A percentile compares a stretch with the other conserved stretches of the same genome.
These are phyloP conservation scores for Lachnellula subtilissima DNA, from an alignment of 2,329 filamentous ascomycete species.

Conservation along the genomic window DNA sequence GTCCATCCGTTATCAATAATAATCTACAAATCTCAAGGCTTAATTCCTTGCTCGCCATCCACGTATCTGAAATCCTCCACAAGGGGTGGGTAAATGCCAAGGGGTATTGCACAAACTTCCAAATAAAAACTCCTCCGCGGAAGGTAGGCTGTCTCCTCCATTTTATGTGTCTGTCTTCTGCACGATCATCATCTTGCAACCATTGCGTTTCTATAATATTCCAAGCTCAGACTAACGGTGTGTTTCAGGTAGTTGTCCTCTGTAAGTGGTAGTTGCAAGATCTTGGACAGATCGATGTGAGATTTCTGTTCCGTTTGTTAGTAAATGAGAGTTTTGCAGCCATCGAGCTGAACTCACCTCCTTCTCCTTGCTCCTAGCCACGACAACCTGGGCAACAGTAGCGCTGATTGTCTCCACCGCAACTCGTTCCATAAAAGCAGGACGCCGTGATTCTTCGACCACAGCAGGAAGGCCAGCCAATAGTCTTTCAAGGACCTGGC, in stretches of 20 bases:
- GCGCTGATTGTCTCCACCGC: slow-evolving; percentile 79
- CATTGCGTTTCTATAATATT: slow-evolving; percentile 50
- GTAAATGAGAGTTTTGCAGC: neutral
- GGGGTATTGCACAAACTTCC: slow-evolving; percentile 16
- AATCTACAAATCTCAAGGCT: slow-evolving; percentile 18
- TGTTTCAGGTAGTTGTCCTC: slow-evolving; percentile 69
- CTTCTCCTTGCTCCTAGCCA: slow-evolving; percentile 50
- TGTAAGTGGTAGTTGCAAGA: slow-evolving; percentile 61
- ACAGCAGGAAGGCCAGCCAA: slow-evolving; percentile 52
- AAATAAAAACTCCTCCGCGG: neutral
- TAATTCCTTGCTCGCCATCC: slow-evolving; percentile 24
- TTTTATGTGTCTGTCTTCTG: neutral
- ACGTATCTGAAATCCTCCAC: slow-evolving; percentile 4
- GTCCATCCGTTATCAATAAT: slow-evolving; percentile 6
- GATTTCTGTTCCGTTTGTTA: slow-evolving; percentile 35
- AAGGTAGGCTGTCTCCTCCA: neutral
- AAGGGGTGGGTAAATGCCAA: neutral
- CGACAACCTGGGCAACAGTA: slow-evolving; percentile 62
- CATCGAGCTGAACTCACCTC: slow-evolving; percentile 43
- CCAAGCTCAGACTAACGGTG: slow-evolving; percentile 63
- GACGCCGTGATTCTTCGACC: slow-evolving; percentile 27
- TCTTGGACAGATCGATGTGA: slow-evolving; percentile 36
- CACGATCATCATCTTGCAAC: slow-evolving; percentile 16
- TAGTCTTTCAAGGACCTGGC: slow-evolving; percentile 51
- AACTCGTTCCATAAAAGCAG: slow-evolving; percentile 56